Evolutionary conservation across 2,329 filamentous ascomycete species (phyloP).

Genomic region (Claviceps maximensis): DNA sequence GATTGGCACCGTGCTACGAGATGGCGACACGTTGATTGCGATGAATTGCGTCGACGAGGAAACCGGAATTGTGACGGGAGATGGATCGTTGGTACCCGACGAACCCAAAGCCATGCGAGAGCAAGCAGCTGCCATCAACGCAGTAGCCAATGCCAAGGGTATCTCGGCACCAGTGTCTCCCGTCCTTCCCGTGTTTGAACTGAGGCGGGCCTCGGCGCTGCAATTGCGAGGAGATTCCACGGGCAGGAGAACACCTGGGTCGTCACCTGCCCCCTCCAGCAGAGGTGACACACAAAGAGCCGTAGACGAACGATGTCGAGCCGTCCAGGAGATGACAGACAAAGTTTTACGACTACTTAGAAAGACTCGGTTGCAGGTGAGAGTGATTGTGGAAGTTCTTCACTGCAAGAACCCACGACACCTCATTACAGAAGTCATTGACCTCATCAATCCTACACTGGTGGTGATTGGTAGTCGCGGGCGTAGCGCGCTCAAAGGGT

Average conservation of each 20-base stretch:
- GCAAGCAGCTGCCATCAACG: slow-evolving; percentile 57
- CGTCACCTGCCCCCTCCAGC: slow-evolving; percentile 35
- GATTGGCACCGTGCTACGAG: slow-evolving; percentile 83
- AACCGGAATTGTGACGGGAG: slow-evolving; percentile 37
- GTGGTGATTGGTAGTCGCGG: slow-evolving; percentile 89
- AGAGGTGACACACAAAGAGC: slow-evolving; percentile 41
- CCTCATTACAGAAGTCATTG: slow-evolving; percentile 93
- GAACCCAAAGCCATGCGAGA: slow-evolving; percentile 65
- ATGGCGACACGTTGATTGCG: slow-evolving; percentile 85
- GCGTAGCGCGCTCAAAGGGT: slow-evolving; percentile 86
- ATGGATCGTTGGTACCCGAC: slow-evolving; percentile 49
- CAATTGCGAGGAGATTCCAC: slow-evolving; percentile 18
- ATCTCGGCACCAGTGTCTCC: slow-evolving; percentile 18
- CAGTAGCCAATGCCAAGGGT: slow-evolving; percentile 36
- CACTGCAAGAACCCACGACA: slow-evolving; percentile 98
- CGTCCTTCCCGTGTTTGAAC: slow-evolving; percentile 21
- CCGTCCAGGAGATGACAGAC: slow-evolving; percentile 73
- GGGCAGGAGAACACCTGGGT: slow-evolving; percentile 20
- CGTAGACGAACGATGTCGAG: slow-evolving; percentile 68
- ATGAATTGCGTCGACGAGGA: slow-evolving; percentile 94
- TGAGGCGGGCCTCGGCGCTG: slow-evolving; percentile 17
- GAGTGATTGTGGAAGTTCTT: slow-evolving; percentile 88
- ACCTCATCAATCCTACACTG: slow-evolving; percentile 78
- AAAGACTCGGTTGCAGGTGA: slow-evolving; percentile 84
- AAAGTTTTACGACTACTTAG: slow-evolving; percentile 73